Evolutionary conservation across 78 protist species (phyloP), one percentile per base, ranked within the genome.

Genomic region (Cavenderia fasciculata): DNA sequence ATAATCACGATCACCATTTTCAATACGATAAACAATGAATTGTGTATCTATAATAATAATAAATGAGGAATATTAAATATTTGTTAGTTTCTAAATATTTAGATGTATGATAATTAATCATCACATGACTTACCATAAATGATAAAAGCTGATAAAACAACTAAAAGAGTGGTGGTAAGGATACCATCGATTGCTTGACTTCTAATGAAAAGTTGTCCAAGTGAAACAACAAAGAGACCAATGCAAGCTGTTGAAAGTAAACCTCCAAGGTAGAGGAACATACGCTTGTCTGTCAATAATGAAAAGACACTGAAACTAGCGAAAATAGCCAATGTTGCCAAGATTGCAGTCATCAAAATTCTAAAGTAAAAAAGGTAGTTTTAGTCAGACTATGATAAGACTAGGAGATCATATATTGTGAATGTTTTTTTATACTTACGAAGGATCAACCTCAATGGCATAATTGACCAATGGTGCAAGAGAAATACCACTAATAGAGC

Each of bases 271-370:
- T 49, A 62, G 27, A 77, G n/a, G 54, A 46, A 77, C 6, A 62
- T 12, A 62, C 87, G 59, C 38, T 77, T 77, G 49, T 77, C 52
- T 4, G 73, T 49, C 29, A 77, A 63, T 34, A 77, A 49, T 61
- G 87, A 59, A 31, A 77, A 77, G 11, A 77, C 8, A 10, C 74
- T 46, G 52, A 77, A 77, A 33, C 68, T 31, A 8, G 47, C n/a
- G 25, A 77, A 77, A n/a, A 77, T 63, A 63, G 68, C 87, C 33
- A 59, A 25, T 16, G 87, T 77, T 62, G 74, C 51, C 8, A 63
- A 34, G 21, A 77, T 27, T 31, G 87, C 72, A 29, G 72, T 49
- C 0, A 77, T 21, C 19, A 77, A 72, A 46, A 77, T 49, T 33
- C 86, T 75, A 34, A n/a, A 38, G 21, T n/a, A 25, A 18, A 27